Evolutionary conservation across 1,284 basidiomycete species (phyloP).

Genomic region (Ustilago xerochloae): DNA sequence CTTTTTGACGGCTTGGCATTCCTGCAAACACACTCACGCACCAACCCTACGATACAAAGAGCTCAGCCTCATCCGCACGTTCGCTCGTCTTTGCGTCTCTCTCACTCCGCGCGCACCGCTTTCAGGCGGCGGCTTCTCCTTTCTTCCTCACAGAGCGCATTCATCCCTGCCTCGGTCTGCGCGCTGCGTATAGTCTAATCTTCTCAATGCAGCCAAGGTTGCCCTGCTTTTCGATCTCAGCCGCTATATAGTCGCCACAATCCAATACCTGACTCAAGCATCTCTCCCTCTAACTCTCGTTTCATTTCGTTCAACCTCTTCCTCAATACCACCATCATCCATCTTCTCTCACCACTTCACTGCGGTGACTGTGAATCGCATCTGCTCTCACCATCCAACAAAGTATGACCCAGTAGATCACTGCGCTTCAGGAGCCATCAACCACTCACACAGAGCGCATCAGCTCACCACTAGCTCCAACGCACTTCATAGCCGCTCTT

Average conservation of each 20-base stretch:
- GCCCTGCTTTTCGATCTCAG: not conserved
- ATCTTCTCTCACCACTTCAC: not conserved
- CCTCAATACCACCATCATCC: not conserved
- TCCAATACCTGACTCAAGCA: not conserved
- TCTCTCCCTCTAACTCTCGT: not conserved
- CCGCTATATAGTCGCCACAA: slow-evolving; percentile 19
- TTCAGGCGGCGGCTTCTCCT: not conserved
- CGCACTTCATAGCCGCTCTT: not conserved
- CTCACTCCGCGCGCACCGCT: not conserved
- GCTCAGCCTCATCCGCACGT: too few species aligned
- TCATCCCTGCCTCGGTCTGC: too few species aligned
- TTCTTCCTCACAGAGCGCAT: not conserved
- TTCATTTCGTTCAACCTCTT: not conserved
- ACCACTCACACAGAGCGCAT: slow-evolving; percentile 5
- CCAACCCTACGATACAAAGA: too few species aligned
- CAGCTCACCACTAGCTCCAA: not conserved
- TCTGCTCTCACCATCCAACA: not conserved
- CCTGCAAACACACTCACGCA: not conserved
- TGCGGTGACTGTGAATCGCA: not conserved
- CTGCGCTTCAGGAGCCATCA: not conserved
- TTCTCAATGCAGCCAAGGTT: too few species aligned
- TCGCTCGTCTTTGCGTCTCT: too few species aligned
- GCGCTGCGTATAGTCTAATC: too few species aligned
- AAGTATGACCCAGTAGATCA: slow-evolving; percentile 25
- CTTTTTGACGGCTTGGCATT: slow-evolving; percentile 44